A percentile compares a stretch with the other conserved stretches of the same genome.
Evolutionary conservation across 2,329 filamentous ascomycete genomes (phyloP).

Genomic region (Penicillium sp.): DNA sequence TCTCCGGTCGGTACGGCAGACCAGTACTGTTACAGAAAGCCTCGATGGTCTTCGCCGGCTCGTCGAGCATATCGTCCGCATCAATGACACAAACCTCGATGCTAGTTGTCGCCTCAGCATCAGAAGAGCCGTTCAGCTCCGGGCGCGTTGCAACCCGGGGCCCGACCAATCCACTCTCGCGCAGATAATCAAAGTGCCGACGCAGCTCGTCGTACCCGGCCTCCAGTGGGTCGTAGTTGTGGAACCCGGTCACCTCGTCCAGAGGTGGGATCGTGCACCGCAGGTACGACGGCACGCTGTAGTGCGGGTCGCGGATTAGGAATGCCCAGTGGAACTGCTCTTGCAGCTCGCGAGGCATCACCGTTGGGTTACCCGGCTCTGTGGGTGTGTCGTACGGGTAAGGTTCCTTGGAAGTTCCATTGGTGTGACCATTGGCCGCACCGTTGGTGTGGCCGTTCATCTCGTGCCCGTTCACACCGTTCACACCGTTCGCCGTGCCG

Average conservation of each 20-base stretch:
- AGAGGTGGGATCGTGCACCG: constrained; percentile 90
- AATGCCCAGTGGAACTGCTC: constrained; percentile 90
- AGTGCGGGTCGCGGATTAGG: constrained; percentile 91
- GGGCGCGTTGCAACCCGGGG: constrained; percentile 55
- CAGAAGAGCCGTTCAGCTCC: constrained; percentile 27
- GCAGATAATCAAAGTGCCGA: constrained; percentile 80
- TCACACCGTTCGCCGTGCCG: constrained; percentile 10
- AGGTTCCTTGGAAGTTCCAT: constrained; percentile 38
- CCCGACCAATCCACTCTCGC: constrained; percentile 66
- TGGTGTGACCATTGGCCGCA: constrained; percentile 26
- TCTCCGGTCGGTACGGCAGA: constrained; percentile 69
- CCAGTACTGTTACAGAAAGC: constrained; percentile 80
- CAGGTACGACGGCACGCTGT: constrained; percentile 89
- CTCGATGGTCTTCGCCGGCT: constrained; percentile 71
- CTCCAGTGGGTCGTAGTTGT: constrained; percentile 81
- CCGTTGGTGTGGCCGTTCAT: constrained; percentile 9
- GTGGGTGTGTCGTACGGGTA: constrained; percentile 58
- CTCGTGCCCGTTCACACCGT: neutral
- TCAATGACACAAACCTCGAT: constrained; percentile 81
- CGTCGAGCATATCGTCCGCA: constrained; percentile 88
- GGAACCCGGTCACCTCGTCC: constrained; percentile 76
- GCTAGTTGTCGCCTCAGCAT: constrained; percentile 10
- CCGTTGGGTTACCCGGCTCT: constrained; percentile 76
- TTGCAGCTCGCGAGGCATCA: constrained; percentile 71
- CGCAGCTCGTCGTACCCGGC: constrained; percentile 89